Conservation (phyloP, 768 basidiomycete species). For the Exidia glandulosa region DNA sequence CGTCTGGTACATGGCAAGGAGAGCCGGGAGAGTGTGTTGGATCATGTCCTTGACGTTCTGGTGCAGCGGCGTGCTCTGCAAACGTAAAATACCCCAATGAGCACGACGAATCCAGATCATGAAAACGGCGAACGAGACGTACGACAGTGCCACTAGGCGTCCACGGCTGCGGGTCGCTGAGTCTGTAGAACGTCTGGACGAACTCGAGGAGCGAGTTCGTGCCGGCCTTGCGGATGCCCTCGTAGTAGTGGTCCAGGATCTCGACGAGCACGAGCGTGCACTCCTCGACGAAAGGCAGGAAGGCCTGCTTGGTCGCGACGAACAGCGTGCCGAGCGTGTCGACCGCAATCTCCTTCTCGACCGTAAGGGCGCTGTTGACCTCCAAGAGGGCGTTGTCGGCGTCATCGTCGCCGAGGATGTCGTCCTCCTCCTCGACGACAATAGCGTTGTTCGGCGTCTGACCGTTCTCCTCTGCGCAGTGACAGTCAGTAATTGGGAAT, state of each 20-base stretch:
- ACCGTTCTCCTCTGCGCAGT: constrained; percentile 23
- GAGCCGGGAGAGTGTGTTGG: constrained; percentile 55
- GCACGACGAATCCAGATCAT: background rate
- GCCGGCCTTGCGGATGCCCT: constrained; percentile 92
- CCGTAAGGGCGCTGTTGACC: constrained; percentile 91
- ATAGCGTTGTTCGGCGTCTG: constrained; percentile 58
- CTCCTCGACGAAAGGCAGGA: constrained; percentile 84
- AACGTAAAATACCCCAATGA: constrained; percentile 6
- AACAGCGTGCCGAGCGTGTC: constrained; percentile 93
- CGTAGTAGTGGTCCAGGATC: constrained; percentile 86
- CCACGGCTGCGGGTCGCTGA: constrained; percentile 79
- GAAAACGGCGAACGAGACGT: constrained; percentile 17
- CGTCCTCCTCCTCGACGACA: constrained; percentile 59
- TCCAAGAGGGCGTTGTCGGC: constrained; percentile 72
- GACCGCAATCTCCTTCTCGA: constrained; percentile 98
- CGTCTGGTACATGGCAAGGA: constrained; percentile 82
- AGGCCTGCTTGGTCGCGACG: constrained; percentile 64
- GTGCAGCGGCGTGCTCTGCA: constrained; percentile 40
- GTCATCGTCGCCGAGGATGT: constrained; percentile 34
- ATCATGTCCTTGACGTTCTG: constrained; percentile 70
- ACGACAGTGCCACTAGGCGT: constrained; percentile 57
- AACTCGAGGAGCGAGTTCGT: constrained; percentile 81
- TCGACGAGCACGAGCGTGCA: constrained; percentile 68
- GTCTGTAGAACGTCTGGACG: constrained; percentile 82
- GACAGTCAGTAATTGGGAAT: background rate